A percentile compares a stretch with the other conserved stretches of the same genome.
These are phyloP conservation scores for Dittrichia graveolens DNA, from an alignment of 129 eudicot species.

Conservation along the genomic window DNA sequence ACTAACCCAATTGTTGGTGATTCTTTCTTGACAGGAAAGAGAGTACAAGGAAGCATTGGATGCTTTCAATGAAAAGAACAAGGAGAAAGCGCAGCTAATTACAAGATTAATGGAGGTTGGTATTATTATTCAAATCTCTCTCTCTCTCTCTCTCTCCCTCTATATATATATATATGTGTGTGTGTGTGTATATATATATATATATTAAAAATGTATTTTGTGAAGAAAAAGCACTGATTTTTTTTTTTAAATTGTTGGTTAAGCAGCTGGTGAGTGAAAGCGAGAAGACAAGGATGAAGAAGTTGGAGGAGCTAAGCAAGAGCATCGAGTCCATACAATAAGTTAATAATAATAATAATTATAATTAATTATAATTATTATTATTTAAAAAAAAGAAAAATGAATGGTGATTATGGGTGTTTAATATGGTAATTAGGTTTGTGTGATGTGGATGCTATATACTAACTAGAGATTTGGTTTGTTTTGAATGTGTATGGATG, in stretches of 20 bases:
- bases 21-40: constrained; percentile 49
- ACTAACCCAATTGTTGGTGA: not conserved
- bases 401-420: constrained; percentile 18
- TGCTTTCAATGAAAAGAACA: constrained; percentile 86
- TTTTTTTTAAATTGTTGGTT: constrained; percentile 29
- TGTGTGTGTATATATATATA: too few relatives aligned
- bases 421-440: constrained; percentile 46
- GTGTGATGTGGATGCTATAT: constrained; percentile 71
- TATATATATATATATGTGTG: not conserved
- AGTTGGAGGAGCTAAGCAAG: constrained; percentile 92
- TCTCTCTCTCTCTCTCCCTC: too few relatives aligned
- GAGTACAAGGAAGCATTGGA: constrained; percentile 91
- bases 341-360: constrained; percentile 17
- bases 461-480: constrained; percentile 30
- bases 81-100: constrained; percentile 82
- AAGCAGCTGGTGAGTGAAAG: constrained; percentile 91
- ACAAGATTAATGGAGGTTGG: constrained; percentile 91
- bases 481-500: constrained; percentile 52
- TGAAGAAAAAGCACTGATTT: not conserved
- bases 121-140: constrained; percentile 2
- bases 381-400: not conserved
- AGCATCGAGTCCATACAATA: constrained; percentile 67
- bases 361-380: too few relatives aligned
- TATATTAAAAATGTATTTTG: not conserved
- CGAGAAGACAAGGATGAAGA: constrained; percentile 89